phyloP scores from a whole-genome alignment of 2,329 filamentous ascomycete genomes.

The Cladorrhinum sp. region DNA sequence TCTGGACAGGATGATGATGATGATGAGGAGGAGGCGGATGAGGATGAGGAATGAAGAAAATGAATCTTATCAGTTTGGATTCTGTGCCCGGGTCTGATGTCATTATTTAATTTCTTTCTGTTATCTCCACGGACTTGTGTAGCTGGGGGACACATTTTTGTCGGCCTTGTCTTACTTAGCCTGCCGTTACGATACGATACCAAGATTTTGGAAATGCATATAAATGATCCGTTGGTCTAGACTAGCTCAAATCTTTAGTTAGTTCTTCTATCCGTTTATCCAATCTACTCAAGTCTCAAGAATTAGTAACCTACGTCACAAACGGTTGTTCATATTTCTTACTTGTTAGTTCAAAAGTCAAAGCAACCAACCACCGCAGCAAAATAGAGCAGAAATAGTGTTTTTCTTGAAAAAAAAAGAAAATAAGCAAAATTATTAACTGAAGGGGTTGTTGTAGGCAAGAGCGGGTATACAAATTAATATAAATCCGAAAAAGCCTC shows the following conservation, averaged over 20 bases:
- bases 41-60: background rate
- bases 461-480: background rate
- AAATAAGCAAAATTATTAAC: background rate
- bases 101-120: background rate
- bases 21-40: constrained; percentile 2
- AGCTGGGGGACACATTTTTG: too few species aligned
- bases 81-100: too few species aligned
- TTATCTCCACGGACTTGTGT: background rate
- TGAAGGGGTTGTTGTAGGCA: background rate
- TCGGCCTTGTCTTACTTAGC: background rate
- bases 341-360: background rate
- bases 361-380: background rate
- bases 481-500: background rate
- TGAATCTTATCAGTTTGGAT: background rate
- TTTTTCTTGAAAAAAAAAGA: too few species aligned
- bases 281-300: too few species aligned
- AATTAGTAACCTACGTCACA: too few species aligned
- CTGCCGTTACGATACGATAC: constrained; percentile 9
- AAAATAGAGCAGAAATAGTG: background rate
- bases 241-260: background rate
- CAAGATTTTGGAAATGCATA: background rate
- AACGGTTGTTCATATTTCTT: too few species aligned
- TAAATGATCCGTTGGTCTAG: background rate
- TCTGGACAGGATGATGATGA: constrained; percentile 42
- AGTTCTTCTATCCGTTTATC: background rate